phyloP scores from a whole-genome alignment of 345 rosid species.

The Durio zibethinus region DNA sequence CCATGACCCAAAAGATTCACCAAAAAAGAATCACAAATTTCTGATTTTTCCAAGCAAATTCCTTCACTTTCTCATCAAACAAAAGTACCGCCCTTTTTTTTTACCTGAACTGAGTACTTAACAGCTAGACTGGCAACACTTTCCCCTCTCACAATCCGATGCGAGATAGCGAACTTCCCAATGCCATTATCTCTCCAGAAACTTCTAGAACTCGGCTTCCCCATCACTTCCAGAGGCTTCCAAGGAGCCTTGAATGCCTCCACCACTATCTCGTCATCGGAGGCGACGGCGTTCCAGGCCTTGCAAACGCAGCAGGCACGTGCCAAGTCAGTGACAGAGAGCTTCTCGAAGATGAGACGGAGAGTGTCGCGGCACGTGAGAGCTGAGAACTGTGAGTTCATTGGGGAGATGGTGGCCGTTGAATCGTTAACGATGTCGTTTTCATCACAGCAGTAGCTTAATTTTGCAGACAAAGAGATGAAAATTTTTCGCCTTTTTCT shows the following conservation, averaged over 20 bases:
- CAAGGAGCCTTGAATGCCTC: slow-evolving; percentile 60
- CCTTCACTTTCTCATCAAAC: neutral
- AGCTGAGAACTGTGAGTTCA: slow-evolving; percentile 53
- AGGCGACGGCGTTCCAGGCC: slow-evolving; percentile 56
- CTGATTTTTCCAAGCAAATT: neutral
- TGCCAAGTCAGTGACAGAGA: slow-evolving; percentile 59
- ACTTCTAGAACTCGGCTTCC: slow-evolving; percentile 44
- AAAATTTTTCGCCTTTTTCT: too few species aligned
- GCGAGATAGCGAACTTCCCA: slow-evolving; percentile 74
- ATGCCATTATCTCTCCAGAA: slow-evolving; percentile 85
- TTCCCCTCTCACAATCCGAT: slow-evolving; percentile 60
- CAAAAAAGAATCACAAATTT: neutral
- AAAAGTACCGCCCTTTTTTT: neutral
- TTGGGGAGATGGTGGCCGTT: slow-evolving; percentile 39
- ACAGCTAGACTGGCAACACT: slow-evolving; percentile 75
- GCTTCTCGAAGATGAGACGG: slow-evolving; percentile 54
- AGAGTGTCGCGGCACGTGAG: slow-evolving; percentile 63
- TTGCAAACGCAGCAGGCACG: slow-evolving; percentile 81
- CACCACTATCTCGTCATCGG: slow-evolving; percentile 43
- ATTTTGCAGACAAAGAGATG: too few species aligned
- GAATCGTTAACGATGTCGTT: neutral
- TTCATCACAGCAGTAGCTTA: too few species aligned
- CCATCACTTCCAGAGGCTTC: slow-evolving; percentile 60
- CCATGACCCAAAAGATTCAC: neutral
- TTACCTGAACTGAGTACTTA: slow-evolving; percentile 87